Percentiles rank a stretch among this genome's conserved stretches.
Conservation (phyloP, 805 yeast species). For the Starmerella bacillaris region DNA sequence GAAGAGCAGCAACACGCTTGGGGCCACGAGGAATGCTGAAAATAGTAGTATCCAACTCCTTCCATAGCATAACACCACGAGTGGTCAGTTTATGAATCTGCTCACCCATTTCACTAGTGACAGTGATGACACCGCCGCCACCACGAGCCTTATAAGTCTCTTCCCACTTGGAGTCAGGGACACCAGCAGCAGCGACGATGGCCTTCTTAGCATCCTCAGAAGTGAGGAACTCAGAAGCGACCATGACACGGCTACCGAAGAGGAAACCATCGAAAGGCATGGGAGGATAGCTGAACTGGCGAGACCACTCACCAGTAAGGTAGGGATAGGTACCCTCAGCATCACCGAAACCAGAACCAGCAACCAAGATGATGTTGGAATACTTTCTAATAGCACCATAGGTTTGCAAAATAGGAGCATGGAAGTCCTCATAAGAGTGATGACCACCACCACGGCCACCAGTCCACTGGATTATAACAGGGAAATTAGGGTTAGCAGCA, state of each 20-base stretch:
- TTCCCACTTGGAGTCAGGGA: constrained; percentile 79
- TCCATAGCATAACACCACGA: constrained; percentile 94
- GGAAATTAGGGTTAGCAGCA: constrained; percentile 88
- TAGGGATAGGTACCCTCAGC: constrained; percentile 94
- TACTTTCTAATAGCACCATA: constrained; percentile 86
- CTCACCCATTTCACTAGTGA: constrained; percentile 98
- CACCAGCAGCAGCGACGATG: constrained; percentile 82
- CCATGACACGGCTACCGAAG: constrained; percentile 93
- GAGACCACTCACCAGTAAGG: constrained; percentile 95
- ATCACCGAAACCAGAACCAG: constrained; percentile 97
- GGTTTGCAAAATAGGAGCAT: constrained; percentile 90
- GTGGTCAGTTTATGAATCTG: constrained; percentile 98
- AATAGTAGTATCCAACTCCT: constrained; percentile 86
- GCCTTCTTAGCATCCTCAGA: constrained; percentile 86
- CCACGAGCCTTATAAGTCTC: constrained; percentile 82
- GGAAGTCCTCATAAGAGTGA: constrained; percentile 98
- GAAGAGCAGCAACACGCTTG: constrained; percentile 56
- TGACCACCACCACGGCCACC: constrained; percentile 99
- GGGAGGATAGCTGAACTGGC: constrained; percentile 70
- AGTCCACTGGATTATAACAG: constrained; percentile 96
- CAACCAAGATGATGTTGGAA: constrained; percentile 72
- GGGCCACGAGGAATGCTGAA: constrained; percentile 82
- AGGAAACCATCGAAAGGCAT: constrained; percentile 98
- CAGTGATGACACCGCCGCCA: constrained; percentile 84
- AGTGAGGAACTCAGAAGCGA: constrained; percentile 89